A percentile compares a stretch with the other conserved stretches of the same genome.
phyloP scores from a whole-genome alignment of 2,329 filamentous ascomycete genomes.

The Phialocephala sp. region DNA sequence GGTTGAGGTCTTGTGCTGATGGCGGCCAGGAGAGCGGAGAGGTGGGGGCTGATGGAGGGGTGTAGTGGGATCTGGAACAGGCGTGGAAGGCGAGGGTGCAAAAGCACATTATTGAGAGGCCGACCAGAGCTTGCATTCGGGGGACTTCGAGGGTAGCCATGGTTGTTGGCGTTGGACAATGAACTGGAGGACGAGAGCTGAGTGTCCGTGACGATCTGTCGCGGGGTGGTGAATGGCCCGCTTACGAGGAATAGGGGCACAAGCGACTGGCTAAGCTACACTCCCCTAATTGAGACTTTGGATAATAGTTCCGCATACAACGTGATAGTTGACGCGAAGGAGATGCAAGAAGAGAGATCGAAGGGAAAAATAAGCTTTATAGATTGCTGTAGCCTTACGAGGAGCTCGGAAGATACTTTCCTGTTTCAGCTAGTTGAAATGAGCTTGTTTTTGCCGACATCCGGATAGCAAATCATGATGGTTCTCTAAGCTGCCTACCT shows the following conservation, averaged over 20 bases:
- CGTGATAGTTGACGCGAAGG: background rate
- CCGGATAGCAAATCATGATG: background rate
- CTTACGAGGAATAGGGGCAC: slow-evolving; percentile 3
- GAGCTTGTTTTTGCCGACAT: background rate
- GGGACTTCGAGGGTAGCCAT: background rate
- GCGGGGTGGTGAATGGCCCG: background rate
- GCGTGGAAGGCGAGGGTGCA: slow-evolving; percentile 10
- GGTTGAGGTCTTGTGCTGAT: background rate
- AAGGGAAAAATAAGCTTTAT: background rate
- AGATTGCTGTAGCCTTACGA: background rate
- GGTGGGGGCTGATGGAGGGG: no score
- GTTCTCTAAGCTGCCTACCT: background rate
- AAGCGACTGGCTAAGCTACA: background rate
- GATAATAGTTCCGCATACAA: background rate
- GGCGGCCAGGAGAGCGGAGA: background rate
- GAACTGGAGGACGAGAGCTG: background rate
- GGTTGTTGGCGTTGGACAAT: background rate
- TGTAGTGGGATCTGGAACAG: background rate
- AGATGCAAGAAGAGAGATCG: background rate
- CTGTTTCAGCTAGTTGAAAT: background rate
- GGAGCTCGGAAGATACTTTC: background rate
- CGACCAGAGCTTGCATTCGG: slow-evolving; percentile 9
- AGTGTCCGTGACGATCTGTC: background rate
- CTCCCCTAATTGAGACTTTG: background rate
- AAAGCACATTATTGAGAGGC: slow-evolving; percentile 1